These are phyloP conservation scores for Dalechampia spathulata DNA, from an alignment of 441 rosid species.

Conservation along the genomic window DNA sequence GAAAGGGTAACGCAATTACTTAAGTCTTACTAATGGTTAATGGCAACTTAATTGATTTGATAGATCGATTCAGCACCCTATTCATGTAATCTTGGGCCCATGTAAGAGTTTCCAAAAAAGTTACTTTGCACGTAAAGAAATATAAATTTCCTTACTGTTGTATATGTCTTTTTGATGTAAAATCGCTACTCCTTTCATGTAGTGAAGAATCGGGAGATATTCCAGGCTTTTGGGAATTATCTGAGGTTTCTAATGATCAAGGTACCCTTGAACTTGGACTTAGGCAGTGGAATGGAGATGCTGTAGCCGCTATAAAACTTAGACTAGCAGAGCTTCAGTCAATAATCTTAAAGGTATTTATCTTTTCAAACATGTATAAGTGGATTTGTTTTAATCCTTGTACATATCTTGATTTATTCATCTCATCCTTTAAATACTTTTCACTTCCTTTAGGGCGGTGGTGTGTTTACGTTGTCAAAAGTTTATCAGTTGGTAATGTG, in stretches of 20 bases:
- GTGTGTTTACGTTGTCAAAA: constrained; percentile 66
- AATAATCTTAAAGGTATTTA: constrained; percentile 61
- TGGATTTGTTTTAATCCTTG: constrained; percentile 1
- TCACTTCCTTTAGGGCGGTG: constrained; percentile 51
- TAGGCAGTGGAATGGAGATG: constrained; percentile 57
- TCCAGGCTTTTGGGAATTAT: constrained; percentile 46
- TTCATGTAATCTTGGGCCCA: too few species aligned
- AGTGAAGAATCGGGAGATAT: constrained; percentile 62
- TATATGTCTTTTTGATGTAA: constrained; percentile 13
- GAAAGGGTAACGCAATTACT: too few species aligned
- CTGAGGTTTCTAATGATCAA: constrained; percentile 28
- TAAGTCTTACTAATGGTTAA: too few species aligned
- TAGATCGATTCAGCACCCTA: too few species aligned
- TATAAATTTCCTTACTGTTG: background rate
- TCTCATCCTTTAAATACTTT: background rate
- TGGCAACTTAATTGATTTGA: too few species aligned
- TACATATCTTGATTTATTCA: background rate
- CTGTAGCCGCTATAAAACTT: constrained; percentile 48
- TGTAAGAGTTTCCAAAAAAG: too few species aligned
- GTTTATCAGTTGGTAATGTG: constrained; percentile 65
- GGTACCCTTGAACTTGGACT: constrained; percentile 65
- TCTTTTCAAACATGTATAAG: background rate
- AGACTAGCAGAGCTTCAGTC: constrained; percentile 54
- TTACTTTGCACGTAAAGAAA: background rate
- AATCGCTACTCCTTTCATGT: constrained; percentile 22